Conservation (phyloP, 345 rosid species). For the Balakata baccata region DNA sequence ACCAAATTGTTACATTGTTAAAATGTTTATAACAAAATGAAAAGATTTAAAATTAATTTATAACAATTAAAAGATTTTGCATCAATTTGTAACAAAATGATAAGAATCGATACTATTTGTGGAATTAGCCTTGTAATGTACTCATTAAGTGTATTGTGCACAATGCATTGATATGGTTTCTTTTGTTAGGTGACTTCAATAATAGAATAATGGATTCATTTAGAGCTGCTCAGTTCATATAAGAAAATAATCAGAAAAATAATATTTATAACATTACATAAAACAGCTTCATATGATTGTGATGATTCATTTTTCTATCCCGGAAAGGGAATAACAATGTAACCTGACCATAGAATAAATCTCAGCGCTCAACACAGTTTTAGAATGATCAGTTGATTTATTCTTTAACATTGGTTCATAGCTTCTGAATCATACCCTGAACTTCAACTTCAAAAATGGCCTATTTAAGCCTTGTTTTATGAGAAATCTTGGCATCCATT, state of each 20-base stretch:
- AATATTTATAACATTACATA: not conserved
- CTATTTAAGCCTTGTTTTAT: slow-evolving; percentile 17
- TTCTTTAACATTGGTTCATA: slow-evolving; percentile 9
- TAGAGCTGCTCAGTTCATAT: not conserved
- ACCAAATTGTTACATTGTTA: too few species aligned
- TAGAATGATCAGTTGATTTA: slow-evolving; percentile 25
- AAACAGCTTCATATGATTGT: slow-evolving; percentile 3
- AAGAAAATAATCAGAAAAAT: not conserved
- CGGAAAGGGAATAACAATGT: not conserved
- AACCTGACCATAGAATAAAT: not conserved
- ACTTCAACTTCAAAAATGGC: slow-evolving; percentile 5
- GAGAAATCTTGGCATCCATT: slow-evolving; percentile 15
- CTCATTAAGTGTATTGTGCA: too few species aligned
- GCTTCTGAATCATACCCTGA: slow-evolving; percentile 21
- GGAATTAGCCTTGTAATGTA: too few species aligned
- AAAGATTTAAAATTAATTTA: too few species aligned
- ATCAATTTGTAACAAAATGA: too few species aligned
- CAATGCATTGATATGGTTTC: not conserved
- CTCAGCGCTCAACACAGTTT: slow-evolving; percentile 13
- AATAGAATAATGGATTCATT: not conserved
- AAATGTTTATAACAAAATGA: too few species aligned
- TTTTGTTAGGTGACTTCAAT: not conserved
- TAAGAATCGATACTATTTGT: too few species aligned
- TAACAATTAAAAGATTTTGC: too few species aligned
- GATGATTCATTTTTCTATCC: slow-evolving; percentile 22